Evolutionary conservation across 148 eudicot genomes (phyloP).

Genomic region (Chenopodium suecicum): DNA sequence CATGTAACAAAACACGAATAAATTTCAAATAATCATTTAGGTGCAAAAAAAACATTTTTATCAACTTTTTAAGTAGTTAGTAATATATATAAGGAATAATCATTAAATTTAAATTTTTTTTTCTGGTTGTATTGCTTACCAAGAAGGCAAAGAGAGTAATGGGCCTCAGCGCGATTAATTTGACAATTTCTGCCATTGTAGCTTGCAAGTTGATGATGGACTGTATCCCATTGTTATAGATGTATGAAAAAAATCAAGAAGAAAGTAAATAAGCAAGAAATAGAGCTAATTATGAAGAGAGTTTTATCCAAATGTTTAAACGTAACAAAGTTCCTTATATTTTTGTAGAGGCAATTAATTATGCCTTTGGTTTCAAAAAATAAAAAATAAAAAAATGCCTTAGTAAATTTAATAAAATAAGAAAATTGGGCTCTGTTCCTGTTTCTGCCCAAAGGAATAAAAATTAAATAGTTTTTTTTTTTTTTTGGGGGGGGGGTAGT

Average conservation of each 20-base stretch:
- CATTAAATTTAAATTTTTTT: background rate
- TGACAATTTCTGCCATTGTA: slow-evolving; percentile 24
- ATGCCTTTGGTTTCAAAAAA: background rate
- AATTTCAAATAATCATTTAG: background rate
- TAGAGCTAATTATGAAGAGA: background rate
- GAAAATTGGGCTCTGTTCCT: no score
- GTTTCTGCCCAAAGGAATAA: no score
- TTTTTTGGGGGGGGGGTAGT: no score
- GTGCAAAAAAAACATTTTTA: no score
- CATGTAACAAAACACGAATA: background rate
- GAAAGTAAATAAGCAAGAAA: background rate
- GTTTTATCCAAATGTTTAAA: background rate
- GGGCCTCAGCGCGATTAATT: slow-evolving; percentile 27
- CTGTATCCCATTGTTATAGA: slow-evolving; percentile 12
- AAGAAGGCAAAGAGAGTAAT: slow-evolving; percentile 33
- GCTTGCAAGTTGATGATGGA: background rate
- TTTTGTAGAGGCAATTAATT: background rate
- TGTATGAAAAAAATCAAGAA: background rate
- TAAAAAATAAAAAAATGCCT: background rate
- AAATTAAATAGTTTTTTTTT: no score
- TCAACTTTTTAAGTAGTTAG: no score
- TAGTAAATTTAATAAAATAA: background rate
- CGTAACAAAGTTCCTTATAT: background rate
- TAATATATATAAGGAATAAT: no score
- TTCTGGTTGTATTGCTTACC: slow-evolving; percentile 25